Evolutionary conservation across 495 filamentous ascomycete species (phyloP).

Genomic region (Aspergillus haitiensis): DNA sequence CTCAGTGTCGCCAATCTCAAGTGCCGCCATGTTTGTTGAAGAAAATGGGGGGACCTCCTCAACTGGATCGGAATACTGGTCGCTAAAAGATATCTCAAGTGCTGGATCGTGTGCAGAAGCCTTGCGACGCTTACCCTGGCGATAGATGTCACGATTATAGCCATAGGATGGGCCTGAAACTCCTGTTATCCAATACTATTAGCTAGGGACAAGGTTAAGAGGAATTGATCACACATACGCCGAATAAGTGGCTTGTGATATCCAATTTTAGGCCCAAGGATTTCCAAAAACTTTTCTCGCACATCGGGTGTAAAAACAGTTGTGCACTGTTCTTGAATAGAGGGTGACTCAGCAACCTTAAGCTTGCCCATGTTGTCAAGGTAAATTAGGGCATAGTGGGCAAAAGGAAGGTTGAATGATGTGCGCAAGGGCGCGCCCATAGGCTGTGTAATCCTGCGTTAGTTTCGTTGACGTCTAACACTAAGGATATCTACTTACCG

Average conservation of each 20-base stretch:
- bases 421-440: constrained; percentile 36
- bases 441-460: constrained; percentile 21
- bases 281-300: constrained; percentile 41
- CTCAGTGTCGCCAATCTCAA: constrained; percentile 41
- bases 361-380: constrained; percentile 42
- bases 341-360: constrained; percentile 39
- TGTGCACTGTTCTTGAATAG: constrained; percentile 35
- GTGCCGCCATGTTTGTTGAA: constrained; percentile 38
- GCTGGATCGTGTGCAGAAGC: constrained; percentile 25
- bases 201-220: constrained; percentile 7
- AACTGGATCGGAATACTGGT: constrained; percentile 28
- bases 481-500: constrained; percentile 28
- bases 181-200: constrained; percentile 11
- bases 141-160: constrained; percentile 26
- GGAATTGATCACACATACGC: constrained; percentile 25
- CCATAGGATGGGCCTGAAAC: constrained; percentile 15
- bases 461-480: background rate
- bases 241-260: constrained; percentile 32
- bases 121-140: constrained; percentile 38
- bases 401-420: constrained; percentile 35
- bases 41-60: constrained; percentile 31
- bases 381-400: constrained; percentile 47
- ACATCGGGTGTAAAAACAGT: constrained; percentile 43
- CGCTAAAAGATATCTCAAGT: constrained; percentile 20
- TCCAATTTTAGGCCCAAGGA: constrained; percentile 35